Base-by-base conservation (phyloP, 129 eudicot genomes). In the Lactuca saligna region DNA sequence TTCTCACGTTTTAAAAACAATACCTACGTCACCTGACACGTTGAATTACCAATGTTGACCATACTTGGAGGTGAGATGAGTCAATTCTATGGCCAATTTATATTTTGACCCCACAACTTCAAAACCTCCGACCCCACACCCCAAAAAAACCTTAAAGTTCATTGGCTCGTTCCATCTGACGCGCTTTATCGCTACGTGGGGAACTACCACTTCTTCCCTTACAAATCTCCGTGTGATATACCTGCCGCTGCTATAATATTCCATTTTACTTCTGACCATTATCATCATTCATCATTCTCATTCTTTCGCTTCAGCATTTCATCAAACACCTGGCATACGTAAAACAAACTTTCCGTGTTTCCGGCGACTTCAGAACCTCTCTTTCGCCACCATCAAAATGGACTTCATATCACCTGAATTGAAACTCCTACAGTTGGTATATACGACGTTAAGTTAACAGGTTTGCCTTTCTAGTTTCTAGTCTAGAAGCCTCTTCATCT, bases 151-250 rank as follows among this genome's bases (percentile, higher is more conserved):
- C 81, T 82, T 66, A 76, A 67, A 76, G 66, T 49, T 74, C 59
- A 80, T 83, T 66, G 75, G 57, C 57, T 38, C 68, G 57, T 64
- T 78, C 68, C 56, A 11, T 54, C 73, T 38, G 71, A 80, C 84
- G 82, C 88, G 88, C 70, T 29, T 54, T 17, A 42, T 59, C 49
- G 61, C 82, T 70, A 74, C 91, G 85, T 82, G 83, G 56, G 69
- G 44, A 80, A 55, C 82, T 63, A 63, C 76, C 63, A 31, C 57
- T 79, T 62, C 42, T 38, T 17, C 69, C 63, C 69, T 57, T 63
- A 54, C 76, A 58, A 16, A 38, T 58, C 65, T 51, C 74, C 71
- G 34, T 48, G 32, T 63, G 46, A 54, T 53, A 39, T n/a, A 49
- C 70, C 70, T 60, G 61, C 76, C 14, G 41, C 73, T 42, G 62